phyloP scores from a whole-genome alignment of 257 asterid genomes.

The Nicotiana tabacum region DNA sequence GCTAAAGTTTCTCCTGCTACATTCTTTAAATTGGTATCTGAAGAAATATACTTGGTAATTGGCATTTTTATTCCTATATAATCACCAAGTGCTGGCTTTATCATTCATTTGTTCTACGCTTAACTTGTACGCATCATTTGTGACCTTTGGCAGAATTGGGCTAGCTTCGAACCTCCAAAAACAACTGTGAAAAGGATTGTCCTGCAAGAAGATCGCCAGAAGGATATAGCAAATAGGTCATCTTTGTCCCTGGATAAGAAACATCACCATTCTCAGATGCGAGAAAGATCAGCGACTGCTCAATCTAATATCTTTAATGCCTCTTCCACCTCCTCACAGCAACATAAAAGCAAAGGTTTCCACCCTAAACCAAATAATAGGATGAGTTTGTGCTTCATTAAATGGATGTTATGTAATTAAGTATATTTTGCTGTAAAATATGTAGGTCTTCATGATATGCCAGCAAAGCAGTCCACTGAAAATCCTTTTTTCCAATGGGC shows the following conservation, averaged over 20 bases:
- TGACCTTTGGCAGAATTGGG: slow-evolving; percentile 61
- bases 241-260: slow-evolving; percentile 38
- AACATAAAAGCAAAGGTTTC: slow-evolving; percentile 44
- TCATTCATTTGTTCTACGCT: slow-evolving; percentile 9
- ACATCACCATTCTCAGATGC: slow-evolving; percentile 36
- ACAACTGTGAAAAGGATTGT: slow-evolving; percentile 73
- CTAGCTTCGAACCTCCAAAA: slow-evolving; percentile 59
- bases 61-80: neutral
- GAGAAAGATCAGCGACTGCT: slow-evolving; percentile 38
- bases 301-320: slow-evolving; percentile 22
- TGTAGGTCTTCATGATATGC: slow-evolving; percentile 34
- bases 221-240: slow-evolving; percentile 40
- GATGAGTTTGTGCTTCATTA: neutral
- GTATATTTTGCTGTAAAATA: slow-evolving; percentile 5
- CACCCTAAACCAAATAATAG: neutral
- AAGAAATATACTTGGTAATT: neutral
- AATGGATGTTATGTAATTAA: neutral
- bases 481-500: slow-evolving; percentile 29
- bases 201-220: slow-evolving; percentile 43
- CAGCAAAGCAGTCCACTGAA: slow-evolving; percentile 27
- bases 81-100: neutral
- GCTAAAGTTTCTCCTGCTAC: neutral
- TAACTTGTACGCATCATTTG: neutral
- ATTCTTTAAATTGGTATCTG: neutral
- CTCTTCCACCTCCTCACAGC: slow-evolving; percentile 30